Evolutionary conservation across 192 early-diverging fungal genomes (phyloP).

Genomic region (Podila epicladia): DNA sequence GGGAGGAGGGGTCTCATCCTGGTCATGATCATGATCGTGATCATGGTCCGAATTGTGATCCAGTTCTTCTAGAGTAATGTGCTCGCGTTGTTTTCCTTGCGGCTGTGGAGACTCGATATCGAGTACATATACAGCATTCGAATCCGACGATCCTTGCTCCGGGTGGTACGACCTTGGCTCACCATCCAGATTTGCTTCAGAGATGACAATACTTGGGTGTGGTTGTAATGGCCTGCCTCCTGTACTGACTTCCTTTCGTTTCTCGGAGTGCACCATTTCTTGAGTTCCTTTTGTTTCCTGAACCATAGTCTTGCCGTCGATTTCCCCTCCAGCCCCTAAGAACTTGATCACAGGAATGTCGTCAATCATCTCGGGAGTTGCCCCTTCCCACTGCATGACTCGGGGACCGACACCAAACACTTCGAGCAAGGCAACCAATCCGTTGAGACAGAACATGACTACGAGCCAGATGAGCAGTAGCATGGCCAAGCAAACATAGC

Average conservation of each 20-base stretch:
- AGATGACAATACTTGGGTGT: slow-evolving; percentile 28
- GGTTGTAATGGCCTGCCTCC: background rate
- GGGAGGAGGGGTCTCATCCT: background rate
- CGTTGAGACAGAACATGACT: slow-evolving; percentile 46
- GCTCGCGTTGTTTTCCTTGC: background rate
- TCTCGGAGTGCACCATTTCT: background rate
- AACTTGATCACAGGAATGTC: slow-evolving; percentile 35
- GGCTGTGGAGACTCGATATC: background rate
- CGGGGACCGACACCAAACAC: slow-evolving; percentile 41
- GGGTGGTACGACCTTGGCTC: background rate
- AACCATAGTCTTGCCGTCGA: background rate
- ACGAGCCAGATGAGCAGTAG: slow-evolving; percentile 37
- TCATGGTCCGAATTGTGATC: background rate
- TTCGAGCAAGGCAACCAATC: slow-evolving; percentile 27
- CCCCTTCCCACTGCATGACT: slow-evolving; percentile 50
- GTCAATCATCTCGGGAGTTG: slow-evolving; percentile 37
- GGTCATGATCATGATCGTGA: background rate
- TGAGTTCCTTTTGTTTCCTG: background rate
- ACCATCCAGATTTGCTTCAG: background rate
- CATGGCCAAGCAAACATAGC: slow-evolving; percentile 25
- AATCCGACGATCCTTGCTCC: background rate
- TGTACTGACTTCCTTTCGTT: background rate
- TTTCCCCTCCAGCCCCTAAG: background rate
- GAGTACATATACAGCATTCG: background rate
- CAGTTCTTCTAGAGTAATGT: background rate